Base-by-base conservation (phyloP, 768 basidiomycete species). In the Lepiota venenata region DNA sequence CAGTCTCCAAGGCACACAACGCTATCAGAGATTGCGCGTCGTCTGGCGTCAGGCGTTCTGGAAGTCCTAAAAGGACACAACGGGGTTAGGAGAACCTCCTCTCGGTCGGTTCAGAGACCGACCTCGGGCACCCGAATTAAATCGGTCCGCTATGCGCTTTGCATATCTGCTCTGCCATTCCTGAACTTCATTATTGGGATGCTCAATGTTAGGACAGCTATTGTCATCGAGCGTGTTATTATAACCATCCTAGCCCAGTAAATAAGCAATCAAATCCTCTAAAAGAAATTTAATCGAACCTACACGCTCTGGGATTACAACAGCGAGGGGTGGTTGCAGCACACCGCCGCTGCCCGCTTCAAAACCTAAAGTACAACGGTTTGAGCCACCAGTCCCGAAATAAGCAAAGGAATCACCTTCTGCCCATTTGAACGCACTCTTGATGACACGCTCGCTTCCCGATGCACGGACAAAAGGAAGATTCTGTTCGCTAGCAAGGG, bases 1-100 rank as follows among this genome's bases (percentile, higher is more conserved):
- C 74, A n/a, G 81, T 87, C 60, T 93, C 88, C 62, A 94, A 92
- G 0, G 90, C 78, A 63, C 93, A 95, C 41, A 94, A 71, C 2
- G 83, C 78, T 66, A 91, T 82, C 32, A 94, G 72, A 53, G 71
- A 75, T 47, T 74, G 71, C 2, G 83, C 70, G 58, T 95, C 88
- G 4, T 58, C 52, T 11, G 77, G 60, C 0, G 70, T 74, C 21
- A 96, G 69, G 22, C 80, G 72, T 1, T 85, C 84, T 3, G 52
- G 45, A n/a, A 54, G 35, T 36, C 51, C 51, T 52, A 25, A 11
- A 2, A n/a, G 4, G 11, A 39, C 8, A 15, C n/a, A n/a, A n/a
- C n/a, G n/a, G 16, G 6, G 37, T 15, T 15, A 11, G 16, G 25
- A 49, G 7, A 12, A 21, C 18, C 21, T 25, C 10, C 11, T 15